Evolutionary conservation across 768 basidiomycete genomes (phyloP).

Genomic region (Phylloporus sp.): DNA sequence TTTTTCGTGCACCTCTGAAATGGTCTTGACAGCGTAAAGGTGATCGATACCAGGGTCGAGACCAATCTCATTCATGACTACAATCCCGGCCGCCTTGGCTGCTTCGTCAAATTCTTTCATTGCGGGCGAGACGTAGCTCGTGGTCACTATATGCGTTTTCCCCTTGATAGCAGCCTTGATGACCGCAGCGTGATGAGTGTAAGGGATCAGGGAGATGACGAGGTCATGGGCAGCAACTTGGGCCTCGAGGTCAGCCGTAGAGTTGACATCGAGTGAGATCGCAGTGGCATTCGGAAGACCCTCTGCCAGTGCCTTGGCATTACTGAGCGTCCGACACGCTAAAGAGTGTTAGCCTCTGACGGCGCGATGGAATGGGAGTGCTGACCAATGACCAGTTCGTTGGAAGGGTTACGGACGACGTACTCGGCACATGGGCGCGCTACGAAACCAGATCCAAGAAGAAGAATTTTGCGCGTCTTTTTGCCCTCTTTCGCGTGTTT

Average conservation of each 20-base stretch:
- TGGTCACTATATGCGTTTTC: slow-evolving; percentile 93
- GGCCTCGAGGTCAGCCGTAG: slow-evolving; percentile 66
- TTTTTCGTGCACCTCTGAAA: slow-evolving; percentile 87
- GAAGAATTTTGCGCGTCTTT: slow-evolving; percentile 60
- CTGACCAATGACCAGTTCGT: slow-evolving; percentile 80
- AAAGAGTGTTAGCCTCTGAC: slow-evolving; percentile 4
- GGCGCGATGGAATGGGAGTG: not conserved
- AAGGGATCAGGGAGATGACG: slow-evolving; percentile 95
- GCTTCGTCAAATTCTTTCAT: slow-evolving; percentile 83
- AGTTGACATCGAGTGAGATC: slow-evolving; percentile 76
- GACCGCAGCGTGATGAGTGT: slow-evolving; percentile 83
- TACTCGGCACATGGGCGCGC: slow-evolving; percentile 97
- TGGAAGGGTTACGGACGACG: slow-evolving; percentile 72
- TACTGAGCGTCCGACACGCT: slow-evolving; percentile 86
- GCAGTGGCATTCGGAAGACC: slow-evolving; percentile 67
- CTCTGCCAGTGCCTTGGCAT: slow-evolving; percentile 63
- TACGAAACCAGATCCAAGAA: slow-evolving; percentile 94
- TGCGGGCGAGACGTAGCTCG: slow-evolving; percentile 87
- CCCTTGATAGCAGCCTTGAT: slow-evolving; percentile 80
- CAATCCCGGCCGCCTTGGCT: slow-evolving; percentile 82
- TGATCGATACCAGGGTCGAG: slow-evolving; percentile 95
- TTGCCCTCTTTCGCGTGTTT: slow-evolving; percentile 43
- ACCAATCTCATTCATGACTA: slow-evolving; percentile 97
- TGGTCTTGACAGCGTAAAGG: slow-evolving; percentile 89
- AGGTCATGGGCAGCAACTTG: slow-evolving; percentile 84